phyloP scores from a whole-genome alignment of 2,329 filamentous ascomycete species.

The Talaromyces sp. region DNA sequence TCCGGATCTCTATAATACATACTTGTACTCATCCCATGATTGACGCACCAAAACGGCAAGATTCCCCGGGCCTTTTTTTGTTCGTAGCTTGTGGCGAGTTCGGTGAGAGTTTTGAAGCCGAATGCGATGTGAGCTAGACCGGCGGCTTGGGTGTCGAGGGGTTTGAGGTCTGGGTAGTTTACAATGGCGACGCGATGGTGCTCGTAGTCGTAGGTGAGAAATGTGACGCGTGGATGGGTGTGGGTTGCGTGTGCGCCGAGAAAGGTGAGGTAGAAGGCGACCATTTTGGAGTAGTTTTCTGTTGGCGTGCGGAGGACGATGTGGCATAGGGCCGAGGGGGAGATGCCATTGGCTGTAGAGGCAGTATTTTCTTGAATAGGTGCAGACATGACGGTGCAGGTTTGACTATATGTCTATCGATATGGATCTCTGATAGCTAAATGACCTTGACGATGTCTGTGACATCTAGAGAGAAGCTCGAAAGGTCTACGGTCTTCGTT shows the following conservation, averaged over 20 bases:
- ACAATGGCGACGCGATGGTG: neutral
- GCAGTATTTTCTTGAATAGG: neutral
- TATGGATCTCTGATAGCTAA: neutral
- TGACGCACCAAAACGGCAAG: conserved; percentile 35
- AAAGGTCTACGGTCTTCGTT: neutral
- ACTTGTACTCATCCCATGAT: conserved; percentile 48
- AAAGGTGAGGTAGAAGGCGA: neutral
- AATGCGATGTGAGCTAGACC: neutral
- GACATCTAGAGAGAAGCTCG: neutral
- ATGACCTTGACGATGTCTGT: neutral
- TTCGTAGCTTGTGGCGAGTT: neutral
- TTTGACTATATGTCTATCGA: neutral
- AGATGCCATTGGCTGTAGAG: neutral
- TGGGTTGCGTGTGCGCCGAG: neutral
- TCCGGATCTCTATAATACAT: conserved; percentile 52
- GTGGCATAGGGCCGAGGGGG: neutral
- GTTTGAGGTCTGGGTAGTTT: neutral
- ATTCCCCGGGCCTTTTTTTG: neutral
- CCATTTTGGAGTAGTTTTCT: neutral
- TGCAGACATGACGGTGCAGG: neutral
- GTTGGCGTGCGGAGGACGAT: neutral
- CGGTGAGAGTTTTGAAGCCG: neutral
- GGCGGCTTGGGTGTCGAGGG: neutral
- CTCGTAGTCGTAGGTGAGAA: neutral
- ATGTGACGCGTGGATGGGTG: neutral